These are phyloP conservation scores for Paramecium caudatum DNA, from an alignment of 73 alveolate species.

Conservation along the genomic window DNA sequence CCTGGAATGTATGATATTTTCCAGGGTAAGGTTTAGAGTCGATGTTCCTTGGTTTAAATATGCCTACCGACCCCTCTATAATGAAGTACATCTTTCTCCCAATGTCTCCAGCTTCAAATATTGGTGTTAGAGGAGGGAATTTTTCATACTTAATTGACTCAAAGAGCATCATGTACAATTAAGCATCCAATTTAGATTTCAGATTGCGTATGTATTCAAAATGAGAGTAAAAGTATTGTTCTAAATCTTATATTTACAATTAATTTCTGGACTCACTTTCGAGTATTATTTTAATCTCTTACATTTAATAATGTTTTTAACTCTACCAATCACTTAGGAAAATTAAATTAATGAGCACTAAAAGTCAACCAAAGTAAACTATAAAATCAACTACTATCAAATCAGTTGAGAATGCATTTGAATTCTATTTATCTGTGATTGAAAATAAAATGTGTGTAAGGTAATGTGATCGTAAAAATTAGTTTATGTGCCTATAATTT, in stretches of 20 bases:
- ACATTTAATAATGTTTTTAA: neutral
- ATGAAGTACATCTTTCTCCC: constrained; percentile 57
- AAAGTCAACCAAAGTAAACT: neutral
- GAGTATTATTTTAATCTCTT: constrained; percentile 20
- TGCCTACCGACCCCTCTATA: constrained; percentile 54
- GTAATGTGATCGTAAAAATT: neutral
- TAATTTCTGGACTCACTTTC: neutral
- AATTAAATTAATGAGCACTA: constrained; percentile 42
- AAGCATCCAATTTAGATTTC: constrained; percentile 50
- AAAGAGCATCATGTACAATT: constrained; percentile 13
- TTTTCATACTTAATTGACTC: constrained; percentile 31
- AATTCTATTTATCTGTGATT: neutral
- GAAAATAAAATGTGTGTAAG: constrained; percentile 24
- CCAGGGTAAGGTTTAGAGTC: constrained; percentile 32
- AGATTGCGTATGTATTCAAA: constrained; percentile 29
- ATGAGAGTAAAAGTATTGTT: constrained; percentile 2
- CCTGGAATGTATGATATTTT: constrained; percentile 7
- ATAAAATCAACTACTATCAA: neutral
- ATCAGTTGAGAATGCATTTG: neutral
- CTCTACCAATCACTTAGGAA: constrained; percentile 19
- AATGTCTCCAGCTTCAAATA: constrained; percentile 64
- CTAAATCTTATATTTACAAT: constrained; percentile 7
- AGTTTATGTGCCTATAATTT: constrained; percentile 53
- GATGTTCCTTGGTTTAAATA: constrained; percentile 11
- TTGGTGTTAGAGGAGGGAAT: constrained; percentile 15